Percentiles rank a stretch among this genome's conserved stretches.
phyloP scores from a whole-genome alignment of 352 stramenopile genomes.

The Phytophthora colocasiae region DNA sequence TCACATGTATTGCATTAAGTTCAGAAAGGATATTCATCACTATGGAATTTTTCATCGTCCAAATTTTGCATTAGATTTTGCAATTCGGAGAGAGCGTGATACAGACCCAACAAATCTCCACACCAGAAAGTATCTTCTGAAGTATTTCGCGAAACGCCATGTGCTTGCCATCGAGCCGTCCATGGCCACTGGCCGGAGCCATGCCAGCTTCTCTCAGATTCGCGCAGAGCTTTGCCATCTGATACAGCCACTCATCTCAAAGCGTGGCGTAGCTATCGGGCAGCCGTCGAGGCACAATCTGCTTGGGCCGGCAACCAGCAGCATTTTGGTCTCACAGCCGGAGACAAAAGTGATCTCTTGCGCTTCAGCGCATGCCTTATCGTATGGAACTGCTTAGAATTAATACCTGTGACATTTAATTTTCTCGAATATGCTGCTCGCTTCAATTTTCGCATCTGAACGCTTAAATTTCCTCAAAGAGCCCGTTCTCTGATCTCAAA shows the following conservation, averaged over 20 bases:
- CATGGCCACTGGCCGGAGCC: constrained; percentile 1
- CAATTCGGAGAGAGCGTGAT: constrained; percentile 27
- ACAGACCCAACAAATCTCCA: constrained; percentile 10
- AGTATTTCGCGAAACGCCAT: constrained; percentile 4
- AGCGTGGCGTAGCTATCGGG: constrained; percentile 8
- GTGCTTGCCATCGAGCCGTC: neutral
- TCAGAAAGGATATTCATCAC: neutral
- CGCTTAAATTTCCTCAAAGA: too few relatives aligned
- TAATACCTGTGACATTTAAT: neutral
- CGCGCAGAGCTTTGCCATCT: constrained; percentile 19
- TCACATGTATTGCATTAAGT: too few relatives aligned
- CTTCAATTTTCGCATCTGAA: too few relatives aligned
- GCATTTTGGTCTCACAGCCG: neutral
- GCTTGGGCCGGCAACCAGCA: constrained; percentile 2
- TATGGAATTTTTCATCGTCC: constrained; percentile 15
- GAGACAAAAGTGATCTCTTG: constrained; percentile 2
- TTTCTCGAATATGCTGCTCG: neutral
- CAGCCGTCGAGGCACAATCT: constrained; percentile 4
- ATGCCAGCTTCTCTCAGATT: constrained; percentile 2
- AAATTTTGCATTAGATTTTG: constrained; percentile 13
- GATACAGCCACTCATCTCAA: constrained; percentile 15
- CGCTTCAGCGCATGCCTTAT: constrained; percentile 11
- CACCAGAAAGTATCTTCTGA: constrained; percentile 16
- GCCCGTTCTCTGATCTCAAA: neutral
- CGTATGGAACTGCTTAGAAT: neutral